phyloP scores from a whole-genome alignment of 2,329 filamentous ascomycete species.

The Penicillium sp. region DNA sequence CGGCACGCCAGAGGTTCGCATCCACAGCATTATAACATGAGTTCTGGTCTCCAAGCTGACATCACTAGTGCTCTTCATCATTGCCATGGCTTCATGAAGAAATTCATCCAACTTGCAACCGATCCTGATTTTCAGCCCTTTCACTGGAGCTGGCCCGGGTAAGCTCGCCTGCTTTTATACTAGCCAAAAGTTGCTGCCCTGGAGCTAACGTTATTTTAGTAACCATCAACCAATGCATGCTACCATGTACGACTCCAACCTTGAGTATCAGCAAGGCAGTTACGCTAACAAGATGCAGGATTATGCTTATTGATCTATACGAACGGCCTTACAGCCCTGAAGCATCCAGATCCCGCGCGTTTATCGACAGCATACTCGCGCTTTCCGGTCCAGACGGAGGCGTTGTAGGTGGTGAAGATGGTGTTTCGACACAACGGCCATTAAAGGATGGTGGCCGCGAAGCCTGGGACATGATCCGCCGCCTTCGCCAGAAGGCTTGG shows the following conservation, averaged over 20 bases:
- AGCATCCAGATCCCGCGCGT: conserved; percentile 45
- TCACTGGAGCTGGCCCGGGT: conserved; percentile 51
- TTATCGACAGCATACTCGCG: conserved; percentile 49
- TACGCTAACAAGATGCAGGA: conserved; percentile 30
- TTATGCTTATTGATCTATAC: conserved; percentile 51
- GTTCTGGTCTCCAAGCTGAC: conserved; percentile 8
- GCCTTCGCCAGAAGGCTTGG: conserved; percentile 50
- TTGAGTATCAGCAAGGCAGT: neutral
- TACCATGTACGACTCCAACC: conserved; percentile 34
- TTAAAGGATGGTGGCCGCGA: conserved; percentile 50
- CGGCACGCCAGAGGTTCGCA: conserved; percentile 46
- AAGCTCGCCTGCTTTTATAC: conserved; percentile 5
- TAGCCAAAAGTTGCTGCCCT: no score
- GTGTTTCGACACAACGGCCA: conserved; percentile 44
- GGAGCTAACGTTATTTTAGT: conserved; percentile 22
- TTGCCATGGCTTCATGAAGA: conserved; percentile 51
- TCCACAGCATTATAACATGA: no score
- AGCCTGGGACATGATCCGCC: conserved; percentile 51
- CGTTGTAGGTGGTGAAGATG: conserved; percentile 48
- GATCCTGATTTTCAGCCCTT: conserved; percentile 50
- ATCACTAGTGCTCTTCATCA: conserved; percentile 43
- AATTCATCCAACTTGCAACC: conserved; percentile 49
- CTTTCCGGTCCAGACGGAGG: conserved; percentile 47
- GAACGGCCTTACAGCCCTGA: conserved; percentile 48
- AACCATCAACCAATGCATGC: conserved; percentile 48